Base-by-base conservation (phyloP, 2,329 filamentous ascomycete species). In the Diaporthe nobilis region DNA sequence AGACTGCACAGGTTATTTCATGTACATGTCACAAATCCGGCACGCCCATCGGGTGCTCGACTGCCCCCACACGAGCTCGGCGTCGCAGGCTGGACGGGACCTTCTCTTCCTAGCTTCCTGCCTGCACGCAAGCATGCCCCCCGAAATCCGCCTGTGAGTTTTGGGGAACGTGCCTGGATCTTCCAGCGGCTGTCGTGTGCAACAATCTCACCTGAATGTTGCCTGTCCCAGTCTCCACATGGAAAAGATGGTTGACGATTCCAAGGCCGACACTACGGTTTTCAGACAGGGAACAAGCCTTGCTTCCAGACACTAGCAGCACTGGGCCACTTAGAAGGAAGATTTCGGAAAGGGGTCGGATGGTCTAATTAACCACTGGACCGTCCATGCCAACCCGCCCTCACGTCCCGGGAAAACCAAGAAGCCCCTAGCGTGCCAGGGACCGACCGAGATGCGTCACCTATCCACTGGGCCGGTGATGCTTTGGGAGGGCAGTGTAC, bases 201-300 rank as follows among this genome's bases (percentile, higher is more conserved):
- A 73, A 67, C 61, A 31, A 55, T 58, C 25, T 39, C 65, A 55
- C 34, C 65, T 70, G 65, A 42, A 55, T 34, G 22, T 63, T 42
- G 72, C 61, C 60, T 74, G 72, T 63, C 60, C 60, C 61, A 7
- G 34, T 47, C 42, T n/a, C 60, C 44, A 65, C 37, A 68, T 63
- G 34, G 60, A 22, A 28, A 28, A 71, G 53, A 49, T 22, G 65
- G 49, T 55, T 44, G 57, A 68, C 39, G 65, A 55, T 57, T 57
- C 10, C 51, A 44, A 39, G 31, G 37, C 49, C 49, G 42, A 73
- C 25, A 22, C 39, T 47, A 72, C 51, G 74, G 39, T 44, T 39
- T 61, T 22, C 22, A 55, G 57, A 73, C 74, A 68, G 72, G 70
- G 74, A 55, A 75, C 71, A 73, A 65, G 74, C 74, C 53, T 71